Conservation (phyloP, 495 filamentous ascomycete species). For the Aspergillus leporis region DNA sequence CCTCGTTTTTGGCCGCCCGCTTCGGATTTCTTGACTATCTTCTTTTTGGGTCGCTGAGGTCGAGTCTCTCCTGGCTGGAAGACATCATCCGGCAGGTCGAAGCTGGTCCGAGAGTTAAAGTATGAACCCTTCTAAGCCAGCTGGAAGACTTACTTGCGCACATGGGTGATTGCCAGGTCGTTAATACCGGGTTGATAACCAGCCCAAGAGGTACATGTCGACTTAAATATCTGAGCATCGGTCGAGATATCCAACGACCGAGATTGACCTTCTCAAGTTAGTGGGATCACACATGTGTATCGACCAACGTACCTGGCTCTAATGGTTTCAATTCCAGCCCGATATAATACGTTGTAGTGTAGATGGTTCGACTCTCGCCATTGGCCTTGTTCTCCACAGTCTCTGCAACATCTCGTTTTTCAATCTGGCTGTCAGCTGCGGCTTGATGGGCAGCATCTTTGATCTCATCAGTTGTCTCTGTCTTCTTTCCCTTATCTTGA, state of each 20-base stretch:
- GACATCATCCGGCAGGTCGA: conserved; percentile 83
- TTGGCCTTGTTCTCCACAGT: conserved; percentile 38
- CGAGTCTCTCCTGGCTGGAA: conserved; percentile 79
- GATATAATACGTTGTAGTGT: conserved; percentile 86
- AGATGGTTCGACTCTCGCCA: conserved; percentile 54
- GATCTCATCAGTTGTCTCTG: conserved; percentile 57
- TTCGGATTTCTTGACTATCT: conserved; percentile 49
- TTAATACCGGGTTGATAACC: conserved; percentile 64
- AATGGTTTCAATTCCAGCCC: conserved; percentile 64
- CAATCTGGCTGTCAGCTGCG: conserved; percentile 48
- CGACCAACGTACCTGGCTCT: conserved; percentile 32
- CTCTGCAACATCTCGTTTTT: conserved; percentile 45
- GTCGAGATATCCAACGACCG: conserved; percentile 64
- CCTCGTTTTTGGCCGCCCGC: conserved; percentile 41
- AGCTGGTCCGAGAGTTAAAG: conserved; percentile 50
- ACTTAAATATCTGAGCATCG: conserved; percentile 74
- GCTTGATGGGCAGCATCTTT: conserved; percentile 55
- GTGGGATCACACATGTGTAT: conserved; percentile 18
- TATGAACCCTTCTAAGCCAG: not conserved
- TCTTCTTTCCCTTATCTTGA: conserved; percentile 60
- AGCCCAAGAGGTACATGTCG: conserved; percentile 63
- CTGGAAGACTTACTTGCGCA: conserved; percentile 64
- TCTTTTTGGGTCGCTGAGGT: conserved; percentile 65
- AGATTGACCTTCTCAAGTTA: conserved; percentile 44
- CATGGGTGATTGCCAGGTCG: conserved; percentile 69